Percentiles rank a stretch among this genome's conserved stretches.
Conservation (phyloP, 495 filamentous ascomycete genomes). For the Hypoxylon fragiforme region DNA sequence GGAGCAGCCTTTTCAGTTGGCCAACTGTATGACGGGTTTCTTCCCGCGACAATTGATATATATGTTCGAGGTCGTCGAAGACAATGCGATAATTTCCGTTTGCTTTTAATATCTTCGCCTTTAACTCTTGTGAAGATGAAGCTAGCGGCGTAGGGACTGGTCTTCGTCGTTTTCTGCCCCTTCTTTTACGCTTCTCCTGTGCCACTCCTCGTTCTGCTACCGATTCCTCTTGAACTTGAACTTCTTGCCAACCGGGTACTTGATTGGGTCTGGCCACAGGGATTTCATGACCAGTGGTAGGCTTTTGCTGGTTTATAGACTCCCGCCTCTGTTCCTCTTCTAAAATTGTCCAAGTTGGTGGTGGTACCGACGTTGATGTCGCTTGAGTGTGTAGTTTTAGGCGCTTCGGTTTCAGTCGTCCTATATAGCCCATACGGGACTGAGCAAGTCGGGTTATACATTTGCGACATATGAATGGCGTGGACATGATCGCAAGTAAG, state of each 20-base stretch:
- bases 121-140: slow-evolving; percentile 2
- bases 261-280: too few species aligned
- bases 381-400: slow-evolving; percentile 17
- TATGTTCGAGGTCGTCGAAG: slow-evolving; percentile 10
- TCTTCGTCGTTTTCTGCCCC: background rate
- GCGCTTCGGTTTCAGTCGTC: background rate
- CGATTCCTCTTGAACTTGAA: too few species aligned
- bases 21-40: slow-evolving; percentile 25
- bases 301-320: background rate
- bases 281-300: background rate
- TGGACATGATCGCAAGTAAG: slow-evolving; percentile 25
- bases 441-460: slow-evolving; percentile 25
- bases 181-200: too few species aligned
- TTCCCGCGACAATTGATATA: slow-evolving; percentile 15
- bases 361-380: background rate
- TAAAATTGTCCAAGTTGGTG: slow-evolving; percentile 1
- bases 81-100: slow-evolving; percentile 5
- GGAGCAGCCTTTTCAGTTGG: slow-evolving; percentile 28
- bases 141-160: background rate
- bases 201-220: too few species aligned
- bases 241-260: too few species aligned
- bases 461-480: slow-evolving; percentile 33
- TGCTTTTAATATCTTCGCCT: slow-evolving; percentile 17
- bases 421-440: background rate
- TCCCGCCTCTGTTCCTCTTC: slow-evolving; percentile 4